A percentile compares a stretch with the other conserved stretches of the same genome.
Conservation (phyloP, 2,329 filamentous ascomycete species). For the Penicillium sp. region DNA sequence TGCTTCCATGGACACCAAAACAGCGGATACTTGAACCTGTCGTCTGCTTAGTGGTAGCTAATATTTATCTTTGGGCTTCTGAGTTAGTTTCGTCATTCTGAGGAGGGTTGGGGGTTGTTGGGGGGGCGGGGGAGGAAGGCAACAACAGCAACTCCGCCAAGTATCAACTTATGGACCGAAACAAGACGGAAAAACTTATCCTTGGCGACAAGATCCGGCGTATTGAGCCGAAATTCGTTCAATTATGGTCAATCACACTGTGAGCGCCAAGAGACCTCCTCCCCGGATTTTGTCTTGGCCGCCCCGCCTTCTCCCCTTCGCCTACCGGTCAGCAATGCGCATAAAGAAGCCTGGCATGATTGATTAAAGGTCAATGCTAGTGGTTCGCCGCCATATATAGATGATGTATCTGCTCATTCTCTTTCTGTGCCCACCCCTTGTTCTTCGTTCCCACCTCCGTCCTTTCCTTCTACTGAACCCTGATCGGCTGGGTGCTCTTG, state of each 20-base stretch:
- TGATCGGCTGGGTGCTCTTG: not conserved
- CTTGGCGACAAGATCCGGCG: slow-evolving; percentile 6
- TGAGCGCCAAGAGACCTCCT: not conserved
- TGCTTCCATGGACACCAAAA: not conserved
- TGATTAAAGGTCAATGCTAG: not conserved
- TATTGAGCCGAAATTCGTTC: slow-evolving; percentile 13
- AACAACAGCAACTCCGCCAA: not conserved
- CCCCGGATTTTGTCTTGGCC: slow-evolving; percentile 14
- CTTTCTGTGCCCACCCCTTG: not conserved
- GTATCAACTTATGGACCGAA: not conserved
- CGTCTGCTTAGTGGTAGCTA: not conserved
- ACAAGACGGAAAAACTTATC: slow-evolving; percentile 11
- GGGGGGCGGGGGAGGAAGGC: no score
- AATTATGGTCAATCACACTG: slow-evolving; percentile 8
- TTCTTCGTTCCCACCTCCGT: not conserved
- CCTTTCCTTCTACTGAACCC: not conserved
- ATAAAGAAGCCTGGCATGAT: not conserved
- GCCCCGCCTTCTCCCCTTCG: slow-evolving; percentile 10
- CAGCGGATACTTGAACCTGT: not conserved
- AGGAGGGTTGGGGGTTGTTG: not conserved
- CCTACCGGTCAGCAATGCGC: not conserved
- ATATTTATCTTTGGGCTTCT: not conserved
- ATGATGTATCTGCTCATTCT: not conserved
- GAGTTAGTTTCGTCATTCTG: not conserved
- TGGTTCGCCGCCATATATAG: not conserved